Evolutionary conservation across 805 yeast genomes (phyloP).

Genomic region (Barnettozyma pratensis): DNA sequence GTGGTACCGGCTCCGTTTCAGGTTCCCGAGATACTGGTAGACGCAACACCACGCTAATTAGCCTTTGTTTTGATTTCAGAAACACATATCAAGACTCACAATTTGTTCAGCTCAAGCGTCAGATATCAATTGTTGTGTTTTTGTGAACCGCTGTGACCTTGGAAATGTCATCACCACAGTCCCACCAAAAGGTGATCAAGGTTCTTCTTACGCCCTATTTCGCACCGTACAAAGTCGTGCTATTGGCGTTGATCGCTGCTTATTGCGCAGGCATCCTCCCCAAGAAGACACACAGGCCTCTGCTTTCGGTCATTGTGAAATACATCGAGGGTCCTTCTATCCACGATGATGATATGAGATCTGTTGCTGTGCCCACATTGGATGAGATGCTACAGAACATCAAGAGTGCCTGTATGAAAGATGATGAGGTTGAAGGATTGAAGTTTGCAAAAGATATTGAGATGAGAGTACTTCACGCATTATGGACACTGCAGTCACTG

Average conservation of each 20-base stretch:
- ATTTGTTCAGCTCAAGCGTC: too few species aligned
- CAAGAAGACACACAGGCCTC: slow-evolving; percentile 30
- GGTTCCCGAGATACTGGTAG: too few species aligned
- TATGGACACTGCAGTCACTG: slow-evolving; percentile 45
- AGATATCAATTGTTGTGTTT: too few species aligned
- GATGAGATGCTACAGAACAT: slow-evolving; percentile 26
- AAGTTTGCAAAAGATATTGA: slow-evolving; percentile 27
- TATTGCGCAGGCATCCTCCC: slow-evolving; percentile 41
- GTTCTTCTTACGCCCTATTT: slow-evolving; percentile 34
- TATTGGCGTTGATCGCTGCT: slow-evolving; percentile 42
- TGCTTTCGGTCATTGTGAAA: slow-evolving; percentile 38
- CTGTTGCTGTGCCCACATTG: slow-evolving; percentile 31
- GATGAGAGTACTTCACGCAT: slow-evolving; percentile 27
- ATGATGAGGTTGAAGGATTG: slow-evolving; percentile 19
- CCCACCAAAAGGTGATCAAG: not conserved
- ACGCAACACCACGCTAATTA: too few species aligned
- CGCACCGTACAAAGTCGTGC: slow-evolving; percentile 51
- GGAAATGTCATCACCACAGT: too few species aligned
- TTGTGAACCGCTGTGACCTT: too few species aligned
- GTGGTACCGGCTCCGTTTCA: too few species aligned
- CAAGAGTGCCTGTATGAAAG: slow-evolving; percentile 13
- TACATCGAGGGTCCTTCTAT: slow-evolving; percentile 34
- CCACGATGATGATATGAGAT: slow-evolving; percentile 10
- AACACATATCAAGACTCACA: too few species aligned
- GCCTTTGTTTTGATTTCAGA: too few species aligned